phyloP scores from a whole-genome alignment of 352 stramenopile genomes.

The Phytophthora vignae region DNA sequence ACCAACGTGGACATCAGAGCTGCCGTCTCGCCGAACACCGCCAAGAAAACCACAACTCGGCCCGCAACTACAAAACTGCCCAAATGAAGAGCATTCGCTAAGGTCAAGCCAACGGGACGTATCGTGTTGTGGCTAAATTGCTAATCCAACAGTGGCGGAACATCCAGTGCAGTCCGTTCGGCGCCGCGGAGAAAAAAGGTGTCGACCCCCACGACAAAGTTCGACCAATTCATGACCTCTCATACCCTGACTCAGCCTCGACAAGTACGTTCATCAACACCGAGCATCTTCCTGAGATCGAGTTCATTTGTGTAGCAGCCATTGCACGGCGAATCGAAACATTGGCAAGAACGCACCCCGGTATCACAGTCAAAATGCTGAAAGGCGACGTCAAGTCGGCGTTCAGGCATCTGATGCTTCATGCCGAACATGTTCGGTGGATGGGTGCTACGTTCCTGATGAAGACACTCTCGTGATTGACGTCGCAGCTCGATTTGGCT shows the following conservation, averaged over 20 bases:
- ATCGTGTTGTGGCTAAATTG: slow-evolving; percentile 11
- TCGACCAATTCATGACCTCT: slow-evolving; percentile 25
- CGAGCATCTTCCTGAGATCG: slow-evolving; percentile 2
- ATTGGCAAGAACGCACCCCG: background rate
- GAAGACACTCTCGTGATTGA: slow-evolving; percentile 19
- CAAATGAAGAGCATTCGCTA: slow-evolving; percentile 19
- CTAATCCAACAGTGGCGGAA: slow-evolving; percentile 4
- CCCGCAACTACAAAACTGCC: background rate
- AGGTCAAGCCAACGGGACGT: slow-evolving; percentile 19
- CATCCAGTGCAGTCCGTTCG: slow-evolving; percentile 24
- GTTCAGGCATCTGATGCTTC: slow-evolving; percentile 18
- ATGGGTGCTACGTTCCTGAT: slow-evolving; percentile 25
- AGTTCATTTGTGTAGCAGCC: slow-evolving; percentile 1
- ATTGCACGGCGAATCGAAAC: slow-evolving; percentile 19
- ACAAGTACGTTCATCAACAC: slow-evolving; percentile 11
- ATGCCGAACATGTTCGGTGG: slow-evolving; percentile 12
- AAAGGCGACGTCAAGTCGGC: slow-evolving; percentile 34
- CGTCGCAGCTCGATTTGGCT: slow-evolving; percentile 27
- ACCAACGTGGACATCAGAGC: slow-evolving; percentile 1
- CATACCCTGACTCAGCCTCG: slow-evolving; percentile 1
- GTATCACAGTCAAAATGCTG: slow-evolving; percentile 3
- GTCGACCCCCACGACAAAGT: slow-evolving; percentile 10
- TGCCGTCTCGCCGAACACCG: background rate
- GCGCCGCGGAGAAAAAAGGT: slow-evolving; percentile 27
- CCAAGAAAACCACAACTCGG: slow-evolving; percentile 13